These are phyloP conservation scores for Aspergillus neoniger DNA, from an alignment of 2,329 filamentous ascomycete genomes.

Conservation along the genomic window DNA sequence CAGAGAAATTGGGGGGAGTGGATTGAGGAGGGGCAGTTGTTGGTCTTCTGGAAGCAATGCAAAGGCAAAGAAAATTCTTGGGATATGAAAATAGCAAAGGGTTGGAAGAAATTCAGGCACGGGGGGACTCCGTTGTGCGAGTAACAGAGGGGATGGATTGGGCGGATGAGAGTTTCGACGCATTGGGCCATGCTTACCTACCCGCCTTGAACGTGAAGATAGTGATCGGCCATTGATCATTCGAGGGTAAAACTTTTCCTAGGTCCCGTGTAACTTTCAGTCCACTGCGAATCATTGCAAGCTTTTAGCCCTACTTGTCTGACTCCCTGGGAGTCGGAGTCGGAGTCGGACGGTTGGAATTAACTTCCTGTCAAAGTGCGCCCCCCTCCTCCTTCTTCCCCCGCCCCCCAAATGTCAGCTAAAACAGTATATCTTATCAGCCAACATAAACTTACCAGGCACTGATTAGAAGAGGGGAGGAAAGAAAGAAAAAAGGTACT, in stretches of 20 bases:
- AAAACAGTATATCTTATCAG: not conserved
- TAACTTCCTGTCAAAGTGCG: not conserved
- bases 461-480: no score
- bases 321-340: not conserved
- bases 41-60: not conserved
- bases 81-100: not conserved
- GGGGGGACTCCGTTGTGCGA: not conserved
- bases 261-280: constrained; percentile 9
- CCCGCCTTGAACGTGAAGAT: constrained; percentile 14
- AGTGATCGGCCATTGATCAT: constrained; percentile 17
- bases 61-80: not conserved
- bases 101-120: no score
- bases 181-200: not conserved
- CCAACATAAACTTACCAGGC: not conserved
- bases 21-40: not conserved
- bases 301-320: constrained; percentile 6
- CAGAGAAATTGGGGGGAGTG: not conserved
- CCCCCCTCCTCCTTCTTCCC: not conserved
- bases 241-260: constrained; percentile 12
- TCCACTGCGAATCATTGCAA: constrained; percentile 11
- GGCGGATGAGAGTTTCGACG: not conserved
- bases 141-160: not conserved
- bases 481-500: not conserved
- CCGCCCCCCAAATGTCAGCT: not conserved
- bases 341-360: not conserved